Evolutionary conservation across 345 rosid species (phyloP).

Genomic region (Rhodomyrtus tomentosa): DNA sequence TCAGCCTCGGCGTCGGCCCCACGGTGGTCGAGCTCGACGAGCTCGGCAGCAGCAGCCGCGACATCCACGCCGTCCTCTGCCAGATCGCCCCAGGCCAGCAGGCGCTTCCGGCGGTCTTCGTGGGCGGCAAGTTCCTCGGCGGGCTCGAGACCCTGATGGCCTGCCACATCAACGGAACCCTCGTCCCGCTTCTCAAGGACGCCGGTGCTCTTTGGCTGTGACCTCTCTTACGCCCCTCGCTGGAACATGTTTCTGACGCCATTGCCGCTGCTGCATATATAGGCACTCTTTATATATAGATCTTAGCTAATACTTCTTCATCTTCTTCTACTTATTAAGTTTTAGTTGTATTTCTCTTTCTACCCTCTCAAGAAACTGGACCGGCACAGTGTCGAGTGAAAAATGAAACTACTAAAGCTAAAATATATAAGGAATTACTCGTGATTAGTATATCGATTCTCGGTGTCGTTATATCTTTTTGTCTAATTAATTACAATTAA

Average conservation of each 20-base stretch:
- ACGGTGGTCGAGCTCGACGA: conserved; percentile 72
- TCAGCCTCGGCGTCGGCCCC: conserved; percentile 84
- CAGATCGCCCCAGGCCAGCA: conserved; percentile 21
- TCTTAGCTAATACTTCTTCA: not conserved
- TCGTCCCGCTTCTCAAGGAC: conserved; percentile 82
- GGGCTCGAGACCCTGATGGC: conserved; percentile 88
- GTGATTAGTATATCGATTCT: not conserved
- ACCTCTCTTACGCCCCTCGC: not conserved
- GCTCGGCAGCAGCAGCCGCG: conserved; percentile 15
- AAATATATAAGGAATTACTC: not conserved
- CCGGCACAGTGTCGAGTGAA: not conserved
- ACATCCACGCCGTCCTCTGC: conserved; percentile 27
- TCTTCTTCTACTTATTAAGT: not conserved
- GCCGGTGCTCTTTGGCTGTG: conserved; percentile 99
- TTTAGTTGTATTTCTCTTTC: not conserved
- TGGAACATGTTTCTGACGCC: not conserved
- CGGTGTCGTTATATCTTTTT: not conserved
- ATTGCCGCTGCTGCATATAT: not conserved
- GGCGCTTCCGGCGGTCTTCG: conserved; percentile 45
- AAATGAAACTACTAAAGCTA: not conserved
- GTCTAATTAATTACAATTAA: not conserved
- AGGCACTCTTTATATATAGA: not conserved
- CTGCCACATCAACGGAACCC: conserved; percentile 76
- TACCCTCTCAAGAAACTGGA: too few relatives aligned
- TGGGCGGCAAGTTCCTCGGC: conserved; percentile 86